These are phyloP conservation scores for Diplocarpon rosae DNA, from an alignment of 2,329 filamentous ascomycete genomes.

Conservation along the genomic window DNA sequence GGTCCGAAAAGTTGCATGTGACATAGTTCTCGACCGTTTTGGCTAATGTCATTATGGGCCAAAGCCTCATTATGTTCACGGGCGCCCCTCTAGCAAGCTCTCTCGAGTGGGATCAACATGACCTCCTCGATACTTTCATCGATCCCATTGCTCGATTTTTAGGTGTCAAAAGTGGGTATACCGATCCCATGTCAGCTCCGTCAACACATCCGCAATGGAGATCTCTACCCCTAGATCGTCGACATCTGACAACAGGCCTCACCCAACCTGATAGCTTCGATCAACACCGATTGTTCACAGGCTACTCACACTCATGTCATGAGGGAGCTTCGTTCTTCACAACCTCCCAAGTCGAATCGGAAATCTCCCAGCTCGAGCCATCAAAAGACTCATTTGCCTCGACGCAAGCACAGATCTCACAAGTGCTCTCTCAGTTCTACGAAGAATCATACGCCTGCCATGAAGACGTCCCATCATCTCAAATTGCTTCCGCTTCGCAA, in stretches of 20 bases:
- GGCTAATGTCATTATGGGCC: conserved; percentile 14
- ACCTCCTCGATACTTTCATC: conserved; percentile 39
- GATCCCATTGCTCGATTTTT: conserved; percentile 33
- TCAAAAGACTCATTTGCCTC: conserved; percentile 2
- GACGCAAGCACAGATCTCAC: conserved; percentile 15
- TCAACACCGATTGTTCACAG: conserved; percentile 35
- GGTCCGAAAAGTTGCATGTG: background rate
- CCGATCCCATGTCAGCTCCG: conserved; percentile 5
- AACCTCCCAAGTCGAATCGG: conserved; percentile 30
- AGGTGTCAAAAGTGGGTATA: conserved; percentile 11
- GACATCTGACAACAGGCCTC: conserved; percentile 39
- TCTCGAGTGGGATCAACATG: conserved; percentile 42
- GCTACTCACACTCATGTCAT: conserved; percentile 36
- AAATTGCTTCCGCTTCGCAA: conserved; percentile 31
- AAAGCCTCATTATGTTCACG: conserved; percentile 36
- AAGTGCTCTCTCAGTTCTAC: conserved; percentile 54
- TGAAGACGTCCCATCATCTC: conserved; percentile 52
- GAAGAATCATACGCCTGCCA: conserved; percentile 67
- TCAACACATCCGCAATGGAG: conserved; percentile 35
- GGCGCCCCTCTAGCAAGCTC: conserved; percentile 47
- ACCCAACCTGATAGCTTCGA: conserved; percentile 32
- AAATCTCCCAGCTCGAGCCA: conserved; percentile 9
- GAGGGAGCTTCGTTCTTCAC: conserved; percentile 37
- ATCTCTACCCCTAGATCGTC: conserved; percentile 37
- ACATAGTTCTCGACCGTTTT: background rate